A percentile compares a stretch with the other conserved stretches of the same genome.
Evolutionary conservation across 2,329 filamentous ascomycete species (phyloP).

Genomic region (Penicillium fuscoglaucum): DNA sequence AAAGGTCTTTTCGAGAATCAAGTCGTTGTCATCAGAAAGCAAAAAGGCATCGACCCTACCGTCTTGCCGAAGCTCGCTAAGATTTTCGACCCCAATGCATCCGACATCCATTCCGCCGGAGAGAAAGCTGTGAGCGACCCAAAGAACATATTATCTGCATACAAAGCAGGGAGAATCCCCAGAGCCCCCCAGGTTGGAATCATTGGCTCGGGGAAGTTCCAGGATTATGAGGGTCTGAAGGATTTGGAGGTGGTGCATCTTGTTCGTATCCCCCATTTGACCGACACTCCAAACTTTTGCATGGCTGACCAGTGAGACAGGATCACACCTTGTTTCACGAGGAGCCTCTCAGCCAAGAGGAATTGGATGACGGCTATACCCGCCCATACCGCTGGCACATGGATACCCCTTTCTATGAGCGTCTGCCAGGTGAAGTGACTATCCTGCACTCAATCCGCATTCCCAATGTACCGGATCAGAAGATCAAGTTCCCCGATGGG

Average conservation of each 20-base stretch:
- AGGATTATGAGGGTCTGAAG: slow-evolving; percentile 9
- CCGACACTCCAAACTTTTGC: neutral
- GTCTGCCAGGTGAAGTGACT: slow-evolving; percentile 12
- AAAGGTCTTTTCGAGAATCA: slow-evolving; percentile 10
- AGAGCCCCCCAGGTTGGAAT: slow-evolving; percentile 12
- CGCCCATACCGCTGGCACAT: slow-evolving; percentile 15
- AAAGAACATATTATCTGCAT: slow-evolving; percentile 12
- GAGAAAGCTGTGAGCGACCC: slow-evolving; percentile 14
- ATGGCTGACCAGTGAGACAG: neutral
- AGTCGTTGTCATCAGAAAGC: slow-evolving; percentile 9
- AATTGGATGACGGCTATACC: slow-evolving; percentile 10
- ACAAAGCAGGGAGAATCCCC: slow-evolving; percentile 13
- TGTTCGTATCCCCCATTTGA: neutral
- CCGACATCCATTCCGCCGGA: slow-evolving; percentile 12
- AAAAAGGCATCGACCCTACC: slow-evolving; percentile 12
- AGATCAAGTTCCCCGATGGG: slow-evolving; percentile 13
- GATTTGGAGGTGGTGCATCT: slow-evolving; percentile 11
- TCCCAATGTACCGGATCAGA: slow-evolving; percentile 11
- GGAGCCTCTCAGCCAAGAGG: slow-evolving; percentile 1
- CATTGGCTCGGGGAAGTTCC: slow-evolving; percentile 9
- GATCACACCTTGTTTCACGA: slow-evolving; percentile 14
- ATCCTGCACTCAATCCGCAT: slow-evolving; percentile 13
- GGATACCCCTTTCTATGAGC: slow-evolving; percentile 15
- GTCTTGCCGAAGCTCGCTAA: slow-evolving; percentile 8
- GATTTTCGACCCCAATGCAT: slow-evolving; percentile 10